Evolutionary conservation across 306 rosid species (phyloP), one percentile per base, ranked within the genome.

Genomic region (Ziziphus jujuba): DNA sequence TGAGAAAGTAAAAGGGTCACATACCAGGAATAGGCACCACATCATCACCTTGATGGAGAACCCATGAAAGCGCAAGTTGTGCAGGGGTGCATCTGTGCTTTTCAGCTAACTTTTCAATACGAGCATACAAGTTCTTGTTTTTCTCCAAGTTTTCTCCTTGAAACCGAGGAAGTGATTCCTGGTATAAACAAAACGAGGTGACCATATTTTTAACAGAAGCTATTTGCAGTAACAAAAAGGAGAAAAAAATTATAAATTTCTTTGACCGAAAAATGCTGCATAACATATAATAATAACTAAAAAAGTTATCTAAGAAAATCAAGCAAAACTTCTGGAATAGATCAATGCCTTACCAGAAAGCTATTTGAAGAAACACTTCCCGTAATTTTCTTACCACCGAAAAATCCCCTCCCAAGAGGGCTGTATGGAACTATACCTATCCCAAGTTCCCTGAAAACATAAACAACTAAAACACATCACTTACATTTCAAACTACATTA

Each of bases 21-120:
- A 48, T 24, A 87, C 93, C 91, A 7, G 96, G 93, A 47, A 89
- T 87, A 36, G 91, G 91, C 21, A 80, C 93, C 55, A 87, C 86
- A 23, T 81, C 75, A 9, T 85, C 81, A 52, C 89, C 85, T 72
- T 89, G 90, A 77, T 73, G 82, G 60, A 82, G 67, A 77, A 87
- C 51, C 93, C 93, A 89, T 0, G 93, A 77, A 61, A 84, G 93
- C 19, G 96, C 89, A 16, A 89, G 76, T 50, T 89, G 91, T 52
- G 89, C 76, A 28, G 87, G 40, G 49, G 81, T 65, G 34, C 87
- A 83, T 47, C 78, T 77, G 61, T 85, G 78, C 77, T 75, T 87
- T 49, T 71, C 72, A 69, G 91, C 89, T 80, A 84, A 66, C 67
- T 75, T 73, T 64, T 75, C 86, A 38, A 79, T 12, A 59, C 68